Base-by-base conservation (phyloP, 345 rosid genomes). In the Lumnitzera racemosa region DNA sequence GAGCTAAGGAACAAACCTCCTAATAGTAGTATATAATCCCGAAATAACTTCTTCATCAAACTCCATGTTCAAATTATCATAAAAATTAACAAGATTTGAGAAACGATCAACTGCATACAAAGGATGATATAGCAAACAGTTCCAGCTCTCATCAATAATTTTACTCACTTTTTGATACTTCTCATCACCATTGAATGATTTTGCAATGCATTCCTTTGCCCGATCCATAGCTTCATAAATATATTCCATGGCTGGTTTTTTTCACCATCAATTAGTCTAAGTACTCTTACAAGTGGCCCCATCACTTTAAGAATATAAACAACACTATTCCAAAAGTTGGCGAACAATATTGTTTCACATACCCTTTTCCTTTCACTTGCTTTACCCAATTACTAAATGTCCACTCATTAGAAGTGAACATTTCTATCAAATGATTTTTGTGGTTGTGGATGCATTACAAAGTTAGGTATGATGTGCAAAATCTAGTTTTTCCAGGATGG, bases 291-390 rank as follows among this genome's bases (percentile, higher is more conserved):
- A 48, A 67, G 49, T 0, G 61, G 66, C 24, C 50, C 20, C 24
- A 5, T 57, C 0, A 51, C 48, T 49, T 69, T 61, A 5, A 65
- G 56, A n/a, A 51, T 31, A 41, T 31, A 61, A 0, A 61, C 2
- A 31, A 74, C 51, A 36, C 4, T n/a, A 16, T 24, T 69, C 62
- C 61, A 57, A 65, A 69, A 74, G 10, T 50, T 11, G n/a, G 56
- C 11, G 41, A 23, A 47, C 2, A 57, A 1, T 6, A 69, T 47
- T 8, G 24, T 47, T 0, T 47, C 0, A 0, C 13, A 15, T 15
- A n/a, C 50, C 15, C 11, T 57, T 55, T 62, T 66, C 10, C 65
- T 0, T 0, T 12, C 2, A 8, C 15, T 13, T 58, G 59, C 46
- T 66, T 57, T 14, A 60, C 41, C 52, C 54, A 61, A 4, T 61